Conservation (phyloP, 2,329 filamentous ascomycete genomes). For the Escovopsis weberi region DNA sequence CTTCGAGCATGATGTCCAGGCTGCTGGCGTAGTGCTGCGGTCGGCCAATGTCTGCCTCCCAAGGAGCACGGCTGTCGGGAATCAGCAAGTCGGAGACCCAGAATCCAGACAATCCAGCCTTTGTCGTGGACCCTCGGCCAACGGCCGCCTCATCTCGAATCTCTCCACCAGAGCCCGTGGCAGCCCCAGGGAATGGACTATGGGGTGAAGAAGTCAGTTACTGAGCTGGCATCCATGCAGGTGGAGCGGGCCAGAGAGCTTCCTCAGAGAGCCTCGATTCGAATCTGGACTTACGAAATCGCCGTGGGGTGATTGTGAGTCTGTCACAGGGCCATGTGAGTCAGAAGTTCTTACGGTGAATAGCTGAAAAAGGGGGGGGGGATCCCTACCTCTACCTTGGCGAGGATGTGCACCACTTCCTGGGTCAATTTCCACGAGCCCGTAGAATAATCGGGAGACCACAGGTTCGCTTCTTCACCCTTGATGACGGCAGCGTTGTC, state of each 20-base stretch:
- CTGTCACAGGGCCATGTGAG: slow-evolving; percentile 7
- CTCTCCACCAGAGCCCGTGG: slow-evolving; percentile 88
- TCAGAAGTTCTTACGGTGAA: background rate
- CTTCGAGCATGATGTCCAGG: slow-evolving; percentile 94
- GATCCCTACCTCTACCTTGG: slow-evolving; percentile 59
- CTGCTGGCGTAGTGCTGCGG: slow-evolving; percentile 86
- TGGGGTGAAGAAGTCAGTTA: background rate
- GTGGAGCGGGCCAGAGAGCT: background rate
- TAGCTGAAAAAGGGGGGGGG: background rate
- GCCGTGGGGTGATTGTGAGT: slow-evolving; percentile 97
- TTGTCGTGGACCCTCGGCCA: slow-evolving; percentile 80
- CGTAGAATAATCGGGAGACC: slow-evolving; percentile 76
- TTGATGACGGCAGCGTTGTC: slow-evolving; percentile 86
- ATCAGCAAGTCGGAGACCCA: slow-evolving; percentile 91
- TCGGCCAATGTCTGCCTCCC: slow-evolving; percentile 84
- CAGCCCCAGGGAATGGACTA: slow-evolving; percentile 70
- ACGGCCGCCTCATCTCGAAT: slow-evolving; percentile 93
- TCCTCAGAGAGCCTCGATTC: background rate
- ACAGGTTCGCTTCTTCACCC: slow-evolving; percentile 36
- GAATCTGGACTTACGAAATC: slow-evolving; percentile 42
- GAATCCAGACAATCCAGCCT: slow-evolving; percentile 83
- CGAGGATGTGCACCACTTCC: slow-evolving; percentile 74
- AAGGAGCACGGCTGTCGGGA: slow-evolving; percentile 66
- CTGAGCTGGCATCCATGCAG: background rate
- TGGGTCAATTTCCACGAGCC: slow-evolving; percentile 79